Evolutionary conservation across 1,284 basidiomycete species (phyloP).

Genomic region (Rhodotorula glutinis): DNA sequence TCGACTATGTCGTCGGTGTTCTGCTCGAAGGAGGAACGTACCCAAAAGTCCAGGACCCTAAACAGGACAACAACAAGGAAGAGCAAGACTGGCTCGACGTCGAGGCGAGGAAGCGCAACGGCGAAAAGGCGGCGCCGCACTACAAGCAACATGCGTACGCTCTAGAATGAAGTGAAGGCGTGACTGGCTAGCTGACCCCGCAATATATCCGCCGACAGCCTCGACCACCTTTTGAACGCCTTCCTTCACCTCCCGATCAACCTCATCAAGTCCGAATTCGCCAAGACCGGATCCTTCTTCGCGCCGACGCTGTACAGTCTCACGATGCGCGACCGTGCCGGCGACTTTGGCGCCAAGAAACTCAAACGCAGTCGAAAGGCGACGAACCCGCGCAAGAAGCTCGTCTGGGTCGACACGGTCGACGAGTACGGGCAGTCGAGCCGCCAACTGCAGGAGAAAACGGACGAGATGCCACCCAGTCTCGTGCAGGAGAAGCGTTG

Average conservation of each 20-base stretch:
- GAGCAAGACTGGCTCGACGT: constrained; percentile 13
- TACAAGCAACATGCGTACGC: constrained; percentile 24
- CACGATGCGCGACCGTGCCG: background rate
- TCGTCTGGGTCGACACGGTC: background rate
- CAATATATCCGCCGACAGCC: background rate
- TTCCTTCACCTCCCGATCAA: constrained; percentile 15
- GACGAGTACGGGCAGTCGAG: background rate
- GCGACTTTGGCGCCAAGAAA: constrained; percentile 8
- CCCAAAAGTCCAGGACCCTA: constrained; percentile 9
- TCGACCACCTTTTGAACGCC: constrained; percentile 18
- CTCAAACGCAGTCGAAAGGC: constrained; percentile 14
- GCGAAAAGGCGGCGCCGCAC: background rate
- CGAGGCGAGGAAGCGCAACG: background rate
- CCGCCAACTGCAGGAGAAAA: constrained; percentile 9
- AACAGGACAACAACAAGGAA: background rate
- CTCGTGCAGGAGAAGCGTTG: constrained; percentile 23
- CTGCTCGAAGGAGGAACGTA: background rate
- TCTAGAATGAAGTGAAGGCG: background rate
- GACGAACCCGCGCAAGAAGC: constrained; percentile 12
- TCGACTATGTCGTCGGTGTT: constrained; percentile 8
- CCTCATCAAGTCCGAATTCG: background rate
- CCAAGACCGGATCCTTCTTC: background rate
- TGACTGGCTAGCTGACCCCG: background rate
- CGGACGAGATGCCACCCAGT: background rate
- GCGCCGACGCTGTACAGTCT: constrained; percentile 15